Percentiles rank a stretch among this genome's conserved stretches.
Conservation (phyloP, 306 rosid species). For the Fragaria iinumae region DNA sequence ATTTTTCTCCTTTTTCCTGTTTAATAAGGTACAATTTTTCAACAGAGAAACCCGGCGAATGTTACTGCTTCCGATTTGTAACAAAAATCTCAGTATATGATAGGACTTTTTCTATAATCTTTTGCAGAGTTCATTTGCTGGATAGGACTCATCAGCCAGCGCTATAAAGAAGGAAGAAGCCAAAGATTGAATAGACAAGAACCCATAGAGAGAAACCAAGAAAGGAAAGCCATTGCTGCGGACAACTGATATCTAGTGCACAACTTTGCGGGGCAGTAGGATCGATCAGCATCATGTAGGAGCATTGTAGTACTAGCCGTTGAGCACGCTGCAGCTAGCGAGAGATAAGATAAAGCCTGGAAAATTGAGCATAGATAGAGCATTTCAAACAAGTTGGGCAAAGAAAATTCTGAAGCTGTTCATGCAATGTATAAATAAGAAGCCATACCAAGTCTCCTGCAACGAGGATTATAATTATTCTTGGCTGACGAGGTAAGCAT, state of each 20-base stretch:
- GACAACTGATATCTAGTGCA: constrained; percentile 79
- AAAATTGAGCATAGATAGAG: constrained; percentile 16
- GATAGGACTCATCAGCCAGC: constrained; percentile 14
- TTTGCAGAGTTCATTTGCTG: constrained; percentile 31
- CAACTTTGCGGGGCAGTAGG: constrained; percentile 49
- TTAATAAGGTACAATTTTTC: not conserved
- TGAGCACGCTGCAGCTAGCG: constrained; percentile 81
- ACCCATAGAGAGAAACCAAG: constrained; percentile 72
- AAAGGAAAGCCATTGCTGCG: constrained; percentile 83
- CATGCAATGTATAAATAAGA: not conserved
- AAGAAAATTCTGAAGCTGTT: not conserved
- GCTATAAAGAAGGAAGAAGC: constrained; percentile 64
- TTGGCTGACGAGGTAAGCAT: constrained; percentile 51
- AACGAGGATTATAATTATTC: constrained; percentile 46
- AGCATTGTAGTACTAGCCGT: constrained; percentile 63
- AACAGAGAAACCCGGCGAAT: not conserved
- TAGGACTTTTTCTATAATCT: constrained; percentile 27
- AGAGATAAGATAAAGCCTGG: constrained; percentile 69
- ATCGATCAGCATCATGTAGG: constrained; percentile 35
- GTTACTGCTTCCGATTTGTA: constrained; percentile 13
- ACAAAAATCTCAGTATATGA: not conserved
- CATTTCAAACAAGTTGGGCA: constrained; percentile 5
- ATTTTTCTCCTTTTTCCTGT: not conserved
- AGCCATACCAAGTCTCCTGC: constrained; percentile 73
- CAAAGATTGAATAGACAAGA: constrained; percentile 82